Conservation (phyloP, 2,329 filamentous ascomycete species). For the Aspergillus fischeri region DNA sequence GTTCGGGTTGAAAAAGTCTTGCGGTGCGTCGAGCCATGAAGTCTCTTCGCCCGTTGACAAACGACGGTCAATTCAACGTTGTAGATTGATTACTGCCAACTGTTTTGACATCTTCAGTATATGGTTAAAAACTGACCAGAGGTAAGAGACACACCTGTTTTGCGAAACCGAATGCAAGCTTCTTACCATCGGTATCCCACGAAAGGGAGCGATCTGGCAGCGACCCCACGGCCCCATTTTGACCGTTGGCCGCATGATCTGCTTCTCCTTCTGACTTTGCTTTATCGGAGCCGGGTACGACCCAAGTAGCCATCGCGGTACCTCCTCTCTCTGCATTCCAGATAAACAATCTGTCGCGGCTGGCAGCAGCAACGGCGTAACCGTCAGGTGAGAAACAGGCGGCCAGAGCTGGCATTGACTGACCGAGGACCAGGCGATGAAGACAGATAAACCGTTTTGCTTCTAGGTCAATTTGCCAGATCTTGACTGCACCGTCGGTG, state of each 20-base stretch:
- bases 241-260: conserved; percentile 30
- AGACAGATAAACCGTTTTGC: conserved; percentile 33
- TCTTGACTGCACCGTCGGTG: conserved; percentile 42
- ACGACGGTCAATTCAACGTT: conserved; percentile 26
- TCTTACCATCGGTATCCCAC: conserved; percentile 54
- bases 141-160: conserved; percentile 40
- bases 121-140: background rate
- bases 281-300: conserved; percentile 26
- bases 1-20: background rate
- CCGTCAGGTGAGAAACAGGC: conserved; percentile 46
- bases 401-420: conserved; percentile 36
- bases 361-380: conserved; percentile 43
- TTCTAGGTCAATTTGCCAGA: conserved; percentile 42
- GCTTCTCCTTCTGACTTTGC: conserved; percentile 31
- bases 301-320: conserved; percentile 40
- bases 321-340: conserved; percentile 46
- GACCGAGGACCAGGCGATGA: conserved; percentile 34
- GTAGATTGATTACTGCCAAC: conserved; percentile 39
- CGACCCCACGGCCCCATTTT: conserved; percentile 28
- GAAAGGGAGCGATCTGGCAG: conserved; percentile 40
- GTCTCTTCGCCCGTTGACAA: background rate
- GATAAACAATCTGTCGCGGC: conserved; percentile 41
- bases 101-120: conserved; percentile 11
- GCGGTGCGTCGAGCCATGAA: background rate
- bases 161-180: conserved; percentile 48